Conservation (phyloP, 75 land plant genomes). For the Pinus taeda region DNA sequence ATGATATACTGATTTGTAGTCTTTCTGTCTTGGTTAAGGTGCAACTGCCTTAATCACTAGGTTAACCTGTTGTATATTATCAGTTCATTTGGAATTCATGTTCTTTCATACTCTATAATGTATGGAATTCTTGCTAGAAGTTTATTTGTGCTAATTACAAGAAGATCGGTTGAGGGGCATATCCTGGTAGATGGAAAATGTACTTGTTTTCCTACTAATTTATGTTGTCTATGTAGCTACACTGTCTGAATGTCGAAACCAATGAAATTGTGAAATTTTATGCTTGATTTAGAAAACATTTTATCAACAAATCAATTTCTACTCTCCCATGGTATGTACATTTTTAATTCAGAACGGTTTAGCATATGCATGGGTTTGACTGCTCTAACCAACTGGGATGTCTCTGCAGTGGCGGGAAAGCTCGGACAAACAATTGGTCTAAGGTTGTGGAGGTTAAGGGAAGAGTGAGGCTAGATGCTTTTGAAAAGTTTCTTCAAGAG, state of each 20-base stretch:
- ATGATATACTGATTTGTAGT: not conserved
- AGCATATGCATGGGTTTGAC: not conserved
- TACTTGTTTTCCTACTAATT: not conserved
- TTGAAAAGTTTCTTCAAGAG: slow-evolving; percentile 91
- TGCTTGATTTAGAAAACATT: not conserved
- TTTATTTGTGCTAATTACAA: not conserved
- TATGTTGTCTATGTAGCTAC: not conserved
- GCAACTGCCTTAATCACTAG: not conserved
- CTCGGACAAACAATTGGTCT: slow-evolving; percentile 74
- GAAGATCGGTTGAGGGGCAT: not conserved
- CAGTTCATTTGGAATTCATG: not conserved
- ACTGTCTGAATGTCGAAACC: not conserved
- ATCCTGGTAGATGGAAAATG: not conserved
- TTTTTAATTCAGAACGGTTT: not conserved
- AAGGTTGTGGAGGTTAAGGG: slow-evolving; percentile 85
- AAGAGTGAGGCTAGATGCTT: slow-evolving; percentile 82
- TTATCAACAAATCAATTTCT: not conserved
- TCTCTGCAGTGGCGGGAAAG: slow-evolving; percentile 73
- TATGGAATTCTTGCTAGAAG: not conserved
- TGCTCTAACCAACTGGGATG: not conserved
- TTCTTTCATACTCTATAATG: not conserved
- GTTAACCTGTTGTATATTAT: not conserved
- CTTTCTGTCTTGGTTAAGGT: not conserved
- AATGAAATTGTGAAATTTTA: not conserved
- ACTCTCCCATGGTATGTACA: not conserved